Base-by-base conservation (phyloP, 2,329 filamentous ascomycete genomes). In the Chaetomiaceae sp. region DNA sequence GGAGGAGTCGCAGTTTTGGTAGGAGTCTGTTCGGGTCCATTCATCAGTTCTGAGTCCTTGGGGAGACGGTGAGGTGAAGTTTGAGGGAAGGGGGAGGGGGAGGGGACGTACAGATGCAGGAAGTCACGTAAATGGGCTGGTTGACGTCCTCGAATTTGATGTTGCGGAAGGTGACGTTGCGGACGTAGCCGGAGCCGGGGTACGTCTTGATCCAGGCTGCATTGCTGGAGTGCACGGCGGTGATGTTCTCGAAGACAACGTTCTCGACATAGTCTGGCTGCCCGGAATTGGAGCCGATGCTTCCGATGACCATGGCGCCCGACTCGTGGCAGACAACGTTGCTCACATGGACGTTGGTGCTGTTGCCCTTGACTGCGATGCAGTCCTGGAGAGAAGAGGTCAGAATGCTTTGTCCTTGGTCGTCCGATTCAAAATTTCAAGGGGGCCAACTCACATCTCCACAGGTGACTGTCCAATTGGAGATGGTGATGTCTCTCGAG, bases 41-140 rank as follows among this genome's bases (percentile, higher is more conserved):
- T 18, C n/a, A 18, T 43, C 27, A 47, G 34, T 14, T 2, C 8
- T 21, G 20, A 16, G 10, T 14, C n/a, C 1, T 5, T 21, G 14
- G 32, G 20, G 7, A 13, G 43, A 8, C 4, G 25, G 33, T 23
- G n/a, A 11, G 27, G 21, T n/a, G 0, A 21, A 11, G 29, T 5
- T 27, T 9, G 9, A 21, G 5, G 13, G n/a, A 25, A 11, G 30
- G 21, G 21, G 33, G 16, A 16, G 20, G 41, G 32, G 32, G 21
- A n/a, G n/a, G 9, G 6, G 33, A 49, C 56, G 20, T 34, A 52
- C 58, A 76, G 59, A 75, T 76, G 57, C 74, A 77, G 0, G 69
- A 66, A 4, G 71, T 73, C 11, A 76, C 67, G 61, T 76, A 76
- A 58, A 77, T 75, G 11, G 73, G 74, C 62, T 76, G 74, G 61